A percentile compares a stretch with the other conserved stretches of the same genome.
Conservation (phyloP, 108 stramenopile genomes). For the Nannochloropsis salina region DNA sequence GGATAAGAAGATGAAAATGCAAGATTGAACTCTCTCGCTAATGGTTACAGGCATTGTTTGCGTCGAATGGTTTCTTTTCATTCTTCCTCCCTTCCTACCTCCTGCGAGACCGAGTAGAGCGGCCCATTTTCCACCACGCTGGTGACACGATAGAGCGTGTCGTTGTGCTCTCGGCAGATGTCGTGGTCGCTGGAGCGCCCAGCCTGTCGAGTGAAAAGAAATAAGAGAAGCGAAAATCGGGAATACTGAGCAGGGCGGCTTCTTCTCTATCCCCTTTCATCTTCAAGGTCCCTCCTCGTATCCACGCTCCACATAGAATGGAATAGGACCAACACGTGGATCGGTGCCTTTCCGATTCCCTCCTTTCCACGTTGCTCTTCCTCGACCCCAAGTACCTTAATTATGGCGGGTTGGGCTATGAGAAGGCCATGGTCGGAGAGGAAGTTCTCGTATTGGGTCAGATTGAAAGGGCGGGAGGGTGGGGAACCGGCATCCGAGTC, state of each 20-base stretch:
- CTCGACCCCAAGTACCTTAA: background rate
- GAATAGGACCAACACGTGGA: background rate
- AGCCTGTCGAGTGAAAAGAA: background rate
- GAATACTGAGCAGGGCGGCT: background rate
- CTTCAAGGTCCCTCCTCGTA: background rate
- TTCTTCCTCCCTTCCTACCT: background rate
- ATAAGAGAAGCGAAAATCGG: background rate
- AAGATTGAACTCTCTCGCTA: background rate
- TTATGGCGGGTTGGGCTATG: background rate
- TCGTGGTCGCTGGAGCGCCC: background rate
- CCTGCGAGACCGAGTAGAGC: background rate
- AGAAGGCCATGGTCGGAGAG: background rate
- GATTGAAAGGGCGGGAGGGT: background rate
- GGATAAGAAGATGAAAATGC: background rate
- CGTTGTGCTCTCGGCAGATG: background rate
- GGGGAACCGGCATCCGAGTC: conserved; percentile 12
- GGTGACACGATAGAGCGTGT: background rate
- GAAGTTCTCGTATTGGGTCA: background rate
- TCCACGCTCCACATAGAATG: too few relatives aligned
- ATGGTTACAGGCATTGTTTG: background rate
- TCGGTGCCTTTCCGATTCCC: background rate
- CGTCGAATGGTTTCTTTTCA: background rate
- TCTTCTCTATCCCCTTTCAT: background rate
- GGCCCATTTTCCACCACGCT: background rate
- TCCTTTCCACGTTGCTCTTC: background rate